Evolutionary conservation across 305 asterid species (phyloP).

Genomic region (Fraxinus sp.): DNA sequence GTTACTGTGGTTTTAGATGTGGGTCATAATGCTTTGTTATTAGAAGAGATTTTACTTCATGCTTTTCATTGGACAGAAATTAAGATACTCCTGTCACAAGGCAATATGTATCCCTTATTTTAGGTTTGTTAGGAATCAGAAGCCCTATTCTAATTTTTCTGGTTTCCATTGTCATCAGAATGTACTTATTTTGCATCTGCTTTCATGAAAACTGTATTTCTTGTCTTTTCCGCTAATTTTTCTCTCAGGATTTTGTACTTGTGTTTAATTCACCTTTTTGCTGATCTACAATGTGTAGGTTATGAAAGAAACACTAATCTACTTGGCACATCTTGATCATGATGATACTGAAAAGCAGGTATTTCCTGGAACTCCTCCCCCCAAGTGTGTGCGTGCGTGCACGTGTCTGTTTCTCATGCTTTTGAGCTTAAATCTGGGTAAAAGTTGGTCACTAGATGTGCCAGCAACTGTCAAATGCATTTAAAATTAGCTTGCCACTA

Average conservation of each 20-base stretch:
- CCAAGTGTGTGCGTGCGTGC: neutral
- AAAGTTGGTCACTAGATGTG: neutral
- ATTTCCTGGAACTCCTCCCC: neutral
- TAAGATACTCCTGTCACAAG: neutral
- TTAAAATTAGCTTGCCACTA: neutral
- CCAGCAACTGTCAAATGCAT: neutral
- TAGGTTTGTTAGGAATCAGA: neutral
- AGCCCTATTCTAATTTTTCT: neutral
- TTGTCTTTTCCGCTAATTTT: slow-evolving; percentile 9
- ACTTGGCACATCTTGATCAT: slow-evolving; percentile 95
- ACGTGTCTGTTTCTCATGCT: neutral
- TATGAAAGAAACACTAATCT: slow-evolving; percentile 96
- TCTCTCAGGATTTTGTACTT: slow-evolving; percentile 12
- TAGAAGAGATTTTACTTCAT: neutral
- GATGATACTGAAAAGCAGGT: slow-evolving; percentile 99
- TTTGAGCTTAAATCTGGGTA: neutral
- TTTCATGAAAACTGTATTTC: neutral
- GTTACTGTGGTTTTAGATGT: neutral
- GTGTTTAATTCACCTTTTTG: slow-evolving; percentile 7
- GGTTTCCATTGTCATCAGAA: neutral
- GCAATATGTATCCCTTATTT: neutral
- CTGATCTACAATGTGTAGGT: slow-evolving; percentile 51
- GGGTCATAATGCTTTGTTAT: neutral
- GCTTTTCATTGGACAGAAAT: neutral
- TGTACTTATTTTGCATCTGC: neutral